Evolutionary conservation across 2,329 filamentous ascomycete genomes (phyloP).

Genomic region (Arthrocladium fulminans): DNA sequence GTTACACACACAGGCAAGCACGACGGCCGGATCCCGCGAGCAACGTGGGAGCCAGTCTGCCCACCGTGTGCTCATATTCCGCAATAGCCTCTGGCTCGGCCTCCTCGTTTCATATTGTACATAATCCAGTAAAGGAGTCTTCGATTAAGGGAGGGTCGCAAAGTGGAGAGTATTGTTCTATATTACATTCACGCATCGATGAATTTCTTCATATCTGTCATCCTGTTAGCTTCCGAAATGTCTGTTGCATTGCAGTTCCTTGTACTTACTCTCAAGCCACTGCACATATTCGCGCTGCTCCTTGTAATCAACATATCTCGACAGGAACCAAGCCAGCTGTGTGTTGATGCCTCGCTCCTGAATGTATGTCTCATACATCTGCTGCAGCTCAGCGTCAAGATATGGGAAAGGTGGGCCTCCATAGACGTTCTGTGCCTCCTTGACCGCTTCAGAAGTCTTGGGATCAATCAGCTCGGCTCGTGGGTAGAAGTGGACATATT

Average conservation of each 20-base stretch:
- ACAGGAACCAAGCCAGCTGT: slow-evolving; percentile 77
- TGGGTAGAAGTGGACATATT: slow-evolving; percentile 82
- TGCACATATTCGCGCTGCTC: slow-evolving; percentile 93
- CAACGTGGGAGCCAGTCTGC: too few species aligned
- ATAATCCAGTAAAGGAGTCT: too few species aligned
- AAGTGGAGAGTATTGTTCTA: background rate
- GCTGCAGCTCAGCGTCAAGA: slow-evolving; percentile 91
- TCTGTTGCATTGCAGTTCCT: slow-evolving; percentile 9
- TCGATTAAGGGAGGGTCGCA: background rate
- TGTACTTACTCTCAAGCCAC: slow-evolving; percentile 64
- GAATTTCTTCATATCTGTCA: slow-evolving; percentile 68
- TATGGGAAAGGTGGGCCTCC: slow-evolving; percentile 86
- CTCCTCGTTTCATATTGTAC: too few species aligned
- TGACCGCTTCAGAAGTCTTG: slow-evolving; percentile 65
- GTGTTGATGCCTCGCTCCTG: slow-evolving; percentile 89
- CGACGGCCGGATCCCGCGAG: too few species aligned
- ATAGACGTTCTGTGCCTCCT: slow-evolving; percentile 69
- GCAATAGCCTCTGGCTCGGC: too few species aligned
- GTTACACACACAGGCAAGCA: too few species aligned
- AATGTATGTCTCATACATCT: slow-evolving; percentile 83
- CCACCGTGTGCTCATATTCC: too few species aligned
- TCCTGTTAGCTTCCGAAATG: slow-evolving; percentile 19
- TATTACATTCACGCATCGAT: slow-evolving; percentile 53
- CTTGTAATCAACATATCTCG: slow-evolving; percentile 96
- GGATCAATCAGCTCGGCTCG: slow-evolving; percentile 69